Conservation (phyloP, 345 rosid species). For the Citrus sp. region DNA sequence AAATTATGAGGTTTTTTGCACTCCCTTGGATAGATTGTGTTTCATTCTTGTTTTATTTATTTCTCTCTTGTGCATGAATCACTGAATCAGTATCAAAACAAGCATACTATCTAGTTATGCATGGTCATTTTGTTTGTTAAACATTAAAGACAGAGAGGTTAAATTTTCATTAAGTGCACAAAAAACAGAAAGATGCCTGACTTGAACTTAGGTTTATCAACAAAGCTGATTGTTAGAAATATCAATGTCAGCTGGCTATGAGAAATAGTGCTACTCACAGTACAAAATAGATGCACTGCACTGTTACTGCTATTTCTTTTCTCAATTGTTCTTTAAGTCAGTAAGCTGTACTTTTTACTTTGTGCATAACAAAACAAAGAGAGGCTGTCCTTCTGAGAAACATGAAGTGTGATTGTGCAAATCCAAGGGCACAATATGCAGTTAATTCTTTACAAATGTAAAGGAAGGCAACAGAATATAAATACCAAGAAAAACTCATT, state of each 20-base stretch:
- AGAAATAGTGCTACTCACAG: neutral
- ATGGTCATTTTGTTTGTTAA: neutral
- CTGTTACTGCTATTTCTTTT: neutral
- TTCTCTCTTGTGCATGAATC: neutral
- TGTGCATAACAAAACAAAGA: neutral
- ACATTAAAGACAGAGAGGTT: neutral
- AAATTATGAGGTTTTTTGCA: conserved; percentile 59
- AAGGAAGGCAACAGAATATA: neutral
- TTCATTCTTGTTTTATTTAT: neutral
- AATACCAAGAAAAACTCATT: neutral
- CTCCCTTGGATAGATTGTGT: neutral
- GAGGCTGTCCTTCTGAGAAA: neutral
- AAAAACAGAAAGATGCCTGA: neutral
- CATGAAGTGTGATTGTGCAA: neutral
- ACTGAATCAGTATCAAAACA: neutral
- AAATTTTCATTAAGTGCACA: neutral
- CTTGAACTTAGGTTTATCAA: neutral
- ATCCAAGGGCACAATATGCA: neutral
- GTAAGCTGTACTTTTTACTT: too few relatives aligned
- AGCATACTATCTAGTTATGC: neutral
- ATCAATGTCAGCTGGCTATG: neutral
- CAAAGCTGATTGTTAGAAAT: neutral
- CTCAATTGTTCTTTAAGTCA: neutral
- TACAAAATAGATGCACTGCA: neutral
- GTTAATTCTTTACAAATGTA: neutral